phyloP scores from a whole-genome alignment of 495 filamentous ascomycete species.

The Hypoxylon crocopeplum region DNA sequence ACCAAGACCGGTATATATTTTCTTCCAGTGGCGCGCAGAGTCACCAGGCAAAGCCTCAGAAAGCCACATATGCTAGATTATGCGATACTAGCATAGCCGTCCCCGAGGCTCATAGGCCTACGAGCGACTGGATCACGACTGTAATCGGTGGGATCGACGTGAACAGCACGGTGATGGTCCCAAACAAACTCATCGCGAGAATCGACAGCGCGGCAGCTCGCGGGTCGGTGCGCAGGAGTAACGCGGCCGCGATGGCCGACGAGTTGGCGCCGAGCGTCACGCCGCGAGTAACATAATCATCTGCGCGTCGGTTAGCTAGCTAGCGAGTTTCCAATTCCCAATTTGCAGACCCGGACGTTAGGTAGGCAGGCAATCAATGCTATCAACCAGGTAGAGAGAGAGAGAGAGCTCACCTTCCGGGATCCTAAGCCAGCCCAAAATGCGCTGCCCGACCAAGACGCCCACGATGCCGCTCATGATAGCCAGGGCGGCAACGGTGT shows the following conservation, averaged over 20 bases:
- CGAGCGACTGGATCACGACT: slow-evolving; percentile 46
- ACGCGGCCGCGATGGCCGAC: slow-evolving; percentile 59
- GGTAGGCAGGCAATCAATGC: no score
- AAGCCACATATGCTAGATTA: no score
- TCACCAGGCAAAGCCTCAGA: no score
- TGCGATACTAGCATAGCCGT: no score
- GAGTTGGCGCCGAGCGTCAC: slow-evolving; percentile 62
- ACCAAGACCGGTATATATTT: no score
- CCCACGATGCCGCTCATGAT: slow-evolving; percentile 63
- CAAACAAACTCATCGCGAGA: slow-evolving; percentile 62
- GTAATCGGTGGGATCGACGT: slow-evolving; percentile 55
- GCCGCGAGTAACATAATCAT: slow-evolving; percentile 63
- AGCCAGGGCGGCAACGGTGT: slow-evolving; percentile 56
- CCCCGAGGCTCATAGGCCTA: slow-evolving; percentile 39
- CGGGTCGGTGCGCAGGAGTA: slow-evolving; percentile 58
- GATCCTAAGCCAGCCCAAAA: slow-evolving; percentile 53
- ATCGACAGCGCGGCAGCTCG: slow-evolving; percentile 61
- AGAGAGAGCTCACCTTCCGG: slow-evolving; percentile 47
- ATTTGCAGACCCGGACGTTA: no score
- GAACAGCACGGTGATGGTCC: slow-evolving; percentile 59
- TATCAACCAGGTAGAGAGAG: background rate
- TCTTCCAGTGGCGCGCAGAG: no score
- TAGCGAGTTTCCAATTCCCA: no score
- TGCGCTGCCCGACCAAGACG: slow-evolving; percentile 51
- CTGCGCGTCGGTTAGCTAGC: slow-evolving; percentile 34